phyloP scores from a whole-genome alignment of 208 protist genomes.

The Angomonas ambiguus region DNA sequence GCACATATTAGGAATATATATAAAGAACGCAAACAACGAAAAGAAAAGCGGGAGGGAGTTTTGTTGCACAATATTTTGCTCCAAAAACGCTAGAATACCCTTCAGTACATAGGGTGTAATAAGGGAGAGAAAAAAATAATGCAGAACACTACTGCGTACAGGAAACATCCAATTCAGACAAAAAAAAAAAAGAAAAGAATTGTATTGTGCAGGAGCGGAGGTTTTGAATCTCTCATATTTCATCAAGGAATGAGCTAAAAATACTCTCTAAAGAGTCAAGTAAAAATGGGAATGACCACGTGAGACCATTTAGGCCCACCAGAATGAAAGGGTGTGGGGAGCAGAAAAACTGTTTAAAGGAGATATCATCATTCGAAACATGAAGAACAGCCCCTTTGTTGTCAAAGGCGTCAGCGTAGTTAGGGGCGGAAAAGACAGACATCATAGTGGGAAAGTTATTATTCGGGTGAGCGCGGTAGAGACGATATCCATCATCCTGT shows the following conservation, averaged over 20 bases:
- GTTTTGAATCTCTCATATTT: neutral
- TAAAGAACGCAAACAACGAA: neutral
- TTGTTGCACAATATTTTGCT: too few relatives aligned
- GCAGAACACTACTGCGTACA: too few relatives aligned
- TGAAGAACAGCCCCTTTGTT: constrained; percentile 96
- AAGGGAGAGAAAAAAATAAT: too few relatives aligned
- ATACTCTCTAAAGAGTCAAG: constrained; percentile 36
- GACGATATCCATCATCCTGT: constrained; percentile 90
- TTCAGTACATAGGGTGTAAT: too few relatives aligned
- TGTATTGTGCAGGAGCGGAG: too few relatives aligned
- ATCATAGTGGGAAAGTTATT: constrained; percentile 95
- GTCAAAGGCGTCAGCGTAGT: constrained; percentile 96
- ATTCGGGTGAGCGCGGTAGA: constrained; percentile 87
- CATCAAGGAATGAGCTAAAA: constrained; percentile 8
- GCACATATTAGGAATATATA: neutral
- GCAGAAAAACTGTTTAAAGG: constrained; percentile 85
- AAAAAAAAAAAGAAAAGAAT: too few relatives aligned
- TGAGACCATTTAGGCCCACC: constrained; percentile 53
- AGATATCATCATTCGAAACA: constrained; percentile 78
- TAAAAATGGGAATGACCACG: constrained; percentile 76
- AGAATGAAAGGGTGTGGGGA: constrained; percentile 75
- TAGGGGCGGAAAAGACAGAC: constrained; percentile 97
- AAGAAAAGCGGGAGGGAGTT: constrained; percentile 3
- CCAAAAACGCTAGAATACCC: too few relatives aligned
- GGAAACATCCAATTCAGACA: too few relatives aligned